Evolutionary conservation across 352 stramenopile species (phyloP).

Genomic region (Pythium angustatum): DNA sequence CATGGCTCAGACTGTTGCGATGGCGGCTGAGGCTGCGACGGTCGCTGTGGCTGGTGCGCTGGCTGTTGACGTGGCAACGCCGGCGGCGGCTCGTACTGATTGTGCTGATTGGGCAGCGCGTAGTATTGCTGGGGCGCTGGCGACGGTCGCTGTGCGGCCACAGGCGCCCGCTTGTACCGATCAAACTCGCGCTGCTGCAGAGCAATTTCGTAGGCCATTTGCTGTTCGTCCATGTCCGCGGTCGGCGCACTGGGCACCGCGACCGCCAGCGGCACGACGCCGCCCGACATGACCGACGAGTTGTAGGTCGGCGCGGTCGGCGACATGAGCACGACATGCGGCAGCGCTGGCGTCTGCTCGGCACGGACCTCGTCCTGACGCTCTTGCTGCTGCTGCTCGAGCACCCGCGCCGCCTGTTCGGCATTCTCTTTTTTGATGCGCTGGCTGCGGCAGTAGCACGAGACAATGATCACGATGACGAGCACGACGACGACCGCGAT

Average conservation of each 20-base stretch:
- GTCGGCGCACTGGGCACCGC: constrained; percentile 14
- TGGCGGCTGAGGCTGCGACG: neutral
- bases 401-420: neutral
- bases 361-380: constrained; percentile 4
- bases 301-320: constrained; percentile 21
- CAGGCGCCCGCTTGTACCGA: constrained; percentile 3
- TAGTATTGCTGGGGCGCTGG: neutral
- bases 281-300: constrained; percentile 6
- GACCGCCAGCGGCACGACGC: neutral
- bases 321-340: constrained; percentile 10
- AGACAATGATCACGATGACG: constrained; percentile 5
- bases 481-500: constrained; percentile 8
- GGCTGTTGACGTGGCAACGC: neutral
- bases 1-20: constrained; percentile 7
- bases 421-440: constrained; percentile 18
- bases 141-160: neutral
- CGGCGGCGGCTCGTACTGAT: neutral
- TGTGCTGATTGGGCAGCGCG: neutral
- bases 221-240: constrained; percentile 11
- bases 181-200: constrained; percentile 15
- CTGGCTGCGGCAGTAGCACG: constrained; percentile 17
- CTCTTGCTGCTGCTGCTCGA: neutral
- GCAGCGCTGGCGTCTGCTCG: constrained; percentile 12
- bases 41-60: neutral
- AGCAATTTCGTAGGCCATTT: constrained; percentile 8